Evolutionary conservation across 2,329 filamentous ascomycete species (phyloP).

Genomic region (Seiridium cupressi): DNA sequence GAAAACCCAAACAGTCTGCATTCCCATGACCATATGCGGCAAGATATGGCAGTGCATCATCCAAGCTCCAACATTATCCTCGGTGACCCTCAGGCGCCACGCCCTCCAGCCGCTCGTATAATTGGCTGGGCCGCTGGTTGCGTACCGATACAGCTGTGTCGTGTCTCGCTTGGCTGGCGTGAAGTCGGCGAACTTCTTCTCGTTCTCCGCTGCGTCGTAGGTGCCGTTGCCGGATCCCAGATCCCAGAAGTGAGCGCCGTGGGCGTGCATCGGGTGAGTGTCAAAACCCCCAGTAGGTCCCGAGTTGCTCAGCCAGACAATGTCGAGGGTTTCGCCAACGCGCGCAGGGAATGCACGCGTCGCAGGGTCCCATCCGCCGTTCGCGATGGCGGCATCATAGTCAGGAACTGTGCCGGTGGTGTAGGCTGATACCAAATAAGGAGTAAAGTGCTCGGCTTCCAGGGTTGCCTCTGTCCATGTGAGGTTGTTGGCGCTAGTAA

Average conservation of each 20-base stretch:
- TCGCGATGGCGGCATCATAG: conserved; percentile 46
- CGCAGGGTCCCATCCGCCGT: conserved; percentile 52
- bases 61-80: conserved; percentile 54
- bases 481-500: conserved; percentile 36
- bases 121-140: conserved; percentile 33
- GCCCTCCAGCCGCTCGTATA: conserved; percentile 55
- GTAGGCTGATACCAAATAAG: conserved; percentile 54
- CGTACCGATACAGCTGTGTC: conserved; percentile 57
- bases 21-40: conserved; percentile 58
- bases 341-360: conserved; percentile 49
- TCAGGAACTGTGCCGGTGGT: conserved; percentile 48
- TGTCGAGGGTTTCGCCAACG: conserved; percentile 55
- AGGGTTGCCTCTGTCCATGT: conserved; percentile 40
- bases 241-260: conserved; percentile 54
- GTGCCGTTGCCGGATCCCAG: conserved; percentile 51
- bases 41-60: conserved; percentile 62
- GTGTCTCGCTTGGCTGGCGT: conserved; percentile 41
- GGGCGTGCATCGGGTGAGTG: conserved; percentile 53
- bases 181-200: conserved; percentile 34
- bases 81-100: conserved; percentile 49
- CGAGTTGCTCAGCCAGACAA: conserved; percentile 45
- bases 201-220: conserved; percentile 49
- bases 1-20: conserved; percentile 41
- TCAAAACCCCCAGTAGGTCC: conserved; percentile 36
- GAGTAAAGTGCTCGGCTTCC: conserved; percentile 24